Evolutionary conservation across 345 rosid species (phyloP).

Genomic region (Populus ilicifolia): DNA sequence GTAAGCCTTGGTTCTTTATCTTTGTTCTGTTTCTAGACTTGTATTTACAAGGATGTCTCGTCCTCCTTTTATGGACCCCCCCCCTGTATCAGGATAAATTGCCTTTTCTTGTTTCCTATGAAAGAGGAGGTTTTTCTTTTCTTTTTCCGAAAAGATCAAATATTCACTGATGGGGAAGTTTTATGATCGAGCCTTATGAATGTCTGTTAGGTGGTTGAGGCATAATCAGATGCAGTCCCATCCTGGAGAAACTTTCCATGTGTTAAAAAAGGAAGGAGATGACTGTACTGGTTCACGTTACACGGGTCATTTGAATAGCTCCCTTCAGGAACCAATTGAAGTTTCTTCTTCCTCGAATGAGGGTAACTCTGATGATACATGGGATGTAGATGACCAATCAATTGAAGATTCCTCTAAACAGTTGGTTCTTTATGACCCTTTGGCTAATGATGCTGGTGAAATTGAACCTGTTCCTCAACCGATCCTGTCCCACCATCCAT

Average conservation of each 20-base stretch:
- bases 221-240: slow-evolving; percentile 42
- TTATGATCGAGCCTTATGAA: not conserved
- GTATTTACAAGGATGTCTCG: not conserved
- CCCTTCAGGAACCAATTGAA: slow-evolving; percentile 23
- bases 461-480: slow-evolving; percentile 32
- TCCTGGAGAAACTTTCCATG: slow-evolving; percentile 27
- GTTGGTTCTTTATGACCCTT: slow-evolving; percentile 59
- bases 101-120: too few relatives aligned
- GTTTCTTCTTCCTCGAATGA: slow-evolving; percentile 33
- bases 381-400: slow-evolving; percentile 20
- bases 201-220: slow-evolving; percentile 10
- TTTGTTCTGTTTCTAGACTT: too few relatives aligned
- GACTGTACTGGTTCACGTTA: slow-evolving; percentile 25
- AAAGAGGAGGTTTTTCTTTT: too few relatives aligned
- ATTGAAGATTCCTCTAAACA: slow-evolving; percentile 46
- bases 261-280: slow-evolving; percentile 40
- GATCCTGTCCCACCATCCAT: slow-evolving; percentile 15
- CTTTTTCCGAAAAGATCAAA: not conserved
- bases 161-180: not conserved
- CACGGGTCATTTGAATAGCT: slow-evolving; percentile 17
- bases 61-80: not conserved
- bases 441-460: slow-evolving; percentile 31
- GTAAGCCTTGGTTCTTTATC: not conserved
- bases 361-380: slow-evolving; percentile 31
- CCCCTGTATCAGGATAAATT: not conserved